Base-by-base conservation (phyloP, 2,329 filamentous ascomycete species). In the Botryotinia calthae region DNA sequence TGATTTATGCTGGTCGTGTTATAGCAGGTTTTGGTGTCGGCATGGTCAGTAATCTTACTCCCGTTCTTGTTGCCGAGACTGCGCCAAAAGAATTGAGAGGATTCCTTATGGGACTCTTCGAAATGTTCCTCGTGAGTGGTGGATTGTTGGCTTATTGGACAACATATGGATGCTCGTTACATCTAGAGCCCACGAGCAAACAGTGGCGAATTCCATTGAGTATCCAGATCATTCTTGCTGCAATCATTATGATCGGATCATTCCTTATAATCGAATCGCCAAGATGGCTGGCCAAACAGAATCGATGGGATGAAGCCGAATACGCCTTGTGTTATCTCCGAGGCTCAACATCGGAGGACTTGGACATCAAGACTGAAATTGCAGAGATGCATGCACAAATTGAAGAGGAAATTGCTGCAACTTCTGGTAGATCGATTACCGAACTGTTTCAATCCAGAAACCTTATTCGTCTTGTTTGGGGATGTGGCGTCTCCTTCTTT, bases 281-380 rank as follows among this genome's bases (percentile, higher is more conserved):
- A 4, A 84, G 89, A 78, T 91, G 89, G 89, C 83, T 91, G 25
- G 89, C 88, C 25, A 86, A 86, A 75, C 85, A 89, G 42, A 87
- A 89, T 71, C 86, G 88, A 18, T 89, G 88, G 77, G 88, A 91
- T 37, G 90, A 90, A 81, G 88, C 82, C n/a, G 83, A 87, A 4
- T 28, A 73, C 12, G 77, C 83, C 73, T 85, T 94, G 75, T 82
- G 84, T 31, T 86, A 85, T 84, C 82, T 87, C 18, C 83, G 86
- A 4, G 85, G 85, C 6, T 63, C 59, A n/a, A 84, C 83, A 20
- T 78, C 77, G 1, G 74, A 80, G 8, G 78, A 81, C 28, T 31
- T 71, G 44, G 82, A 83, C 5, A 78, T 79, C 65, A 78, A 80
- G 70, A 82, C 83, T 79, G 74, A 76, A 67, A 82, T 83, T 73